phyloP scores from a whole-genome alignment of 1,284 basidiomycete genomes.

The Pseudozyma tsukubaensis region DNA sequence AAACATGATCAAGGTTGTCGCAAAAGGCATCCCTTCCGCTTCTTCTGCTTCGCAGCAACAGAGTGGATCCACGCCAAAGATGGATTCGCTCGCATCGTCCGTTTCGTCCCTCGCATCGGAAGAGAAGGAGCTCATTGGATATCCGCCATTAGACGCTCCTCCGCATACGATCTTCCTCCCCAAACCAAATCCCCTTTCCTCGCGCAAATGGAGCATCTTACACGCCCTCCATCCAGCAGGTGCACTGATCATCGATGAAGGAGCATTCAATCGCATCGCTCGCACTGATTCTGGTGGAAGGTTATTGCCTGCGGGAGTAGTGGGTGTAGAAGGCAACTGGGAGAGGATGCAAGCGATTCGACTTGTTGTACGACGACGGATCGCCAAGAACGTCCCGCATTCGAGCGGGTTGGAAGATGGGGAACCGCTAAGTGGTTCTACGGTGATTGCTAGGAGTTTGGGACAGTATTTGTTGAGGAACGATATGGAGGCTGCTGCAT shows the following conservation, averaged over 20 bases:
- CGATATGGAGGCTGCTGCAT: slow-evolving; percentile 11
- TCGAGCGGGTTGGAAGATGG: slow-evolving; percentile 26
- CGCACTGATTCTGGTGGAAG: slow-evolving; percentile 87
- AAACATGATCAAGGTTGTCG: slow-evolving; percentile 84
- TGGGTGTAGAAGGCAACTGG: slow-evolving; percentile 87
- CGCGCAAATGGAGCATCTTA: slow-evolving; percentile 93
- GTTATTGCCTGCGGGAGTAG: slow-evolving; percentile 87
- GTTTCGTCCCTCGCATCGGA: slow-evolving; percentile 40
- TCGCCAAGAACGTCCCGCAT: slow-evolving; percentile 29
- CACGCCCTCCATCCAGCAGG: slow-evolving; percentile 92
- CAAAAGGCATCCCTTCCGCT: slow-evolving; percentile 32
- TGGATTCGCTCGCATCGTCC: slow-evolving; percentile 50
- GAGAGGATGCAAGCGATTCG: slow-evolving; percentile 93
- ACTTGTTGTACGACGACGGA: slow-evolving; percentile 75
- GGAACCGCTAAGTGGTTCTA: slow-evolving; percentile 18
- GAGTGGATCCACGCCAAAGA: slow-evolving; percentile 3
- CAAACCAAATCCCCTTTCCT: slow-evolving; percentile 79
- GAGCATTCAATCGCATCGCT: slow-evolving; percentile 86
- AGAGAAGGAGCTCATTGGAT: slow-evolving; percentile 44
- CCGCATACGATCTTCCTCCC: slow-evolving; percentile 90
- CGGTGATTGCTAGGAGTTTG: slow-evolving; percentile 17
- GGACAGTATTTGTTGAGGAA: slow-evolving; percentile 38
- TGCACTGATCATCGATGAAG: slow-evolving; percentile 85
- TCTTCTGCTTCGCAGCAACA: neutral
- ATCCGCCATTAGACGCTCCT: slow-evolving; percentile 70